Base-by-base conservation (phyloP, 1,284 basidiomycete species). In the Salmacisia buchloeana region DNA sequence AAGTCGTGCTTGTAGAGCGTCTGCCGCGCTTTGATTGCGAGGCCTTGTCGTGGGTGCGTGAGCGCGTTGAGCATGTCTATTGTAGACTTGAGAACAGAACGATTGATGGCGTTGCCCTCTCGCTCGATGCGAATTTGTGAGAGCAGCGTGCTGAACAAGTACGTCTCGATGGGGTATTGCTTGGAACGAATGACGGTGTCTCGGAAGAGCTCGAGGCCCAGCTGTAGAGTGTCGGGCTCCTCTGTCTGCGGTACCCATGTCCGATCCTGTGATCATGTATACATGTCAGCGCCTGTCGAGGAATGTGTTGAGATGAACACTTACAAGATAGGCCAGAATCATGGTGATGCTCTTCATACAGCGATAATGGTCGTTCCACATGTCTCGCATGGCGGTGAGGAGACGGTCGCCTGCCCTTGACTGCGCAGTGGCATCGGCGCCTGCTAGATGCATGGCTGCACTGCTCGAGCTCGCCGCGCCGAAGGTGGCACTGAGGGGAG, bases 301-400 rank as follows among this genome's bases (percentile, higher is more conserved):
- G 25, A n/a, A n/a, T 25, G 4, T 13, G 60, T 41, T 34, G 18
- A 12, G 7, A 25, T 15, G 23, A 23, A 46, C 15, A 77, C 86
- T 72, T 72, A 94, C 94, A 90, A 98, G 94, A 80, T 99, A 99
- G 77, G 91, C 92, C 70, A 98, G 83, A 36, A 99, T 87, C 77
- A 94, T 92, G 39, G 89, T 86, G 63, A 99, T 81, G 79, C 94
- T 92, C 46, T 85, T 84, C 90, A 97, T 92, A 80, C 89, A 92
- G 13, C 88, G 87, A 5, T 85, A 88, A 80, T 98, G 94, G 78
- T 97, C 93, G 66, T 94, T 90, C 94, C 96, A 98, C 1, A 94
- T 89, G 52, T 85, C 85, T 74, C 87, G 86, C 65, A 97, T 74
- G 13, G 91, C 89, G 76, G 89, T 92, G 74, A 97, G 82, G 64